Evolutionary conservation across 352 stramenopile species (phyloP).

Genomic region (Globisporangium paroecandrum): DNA sequence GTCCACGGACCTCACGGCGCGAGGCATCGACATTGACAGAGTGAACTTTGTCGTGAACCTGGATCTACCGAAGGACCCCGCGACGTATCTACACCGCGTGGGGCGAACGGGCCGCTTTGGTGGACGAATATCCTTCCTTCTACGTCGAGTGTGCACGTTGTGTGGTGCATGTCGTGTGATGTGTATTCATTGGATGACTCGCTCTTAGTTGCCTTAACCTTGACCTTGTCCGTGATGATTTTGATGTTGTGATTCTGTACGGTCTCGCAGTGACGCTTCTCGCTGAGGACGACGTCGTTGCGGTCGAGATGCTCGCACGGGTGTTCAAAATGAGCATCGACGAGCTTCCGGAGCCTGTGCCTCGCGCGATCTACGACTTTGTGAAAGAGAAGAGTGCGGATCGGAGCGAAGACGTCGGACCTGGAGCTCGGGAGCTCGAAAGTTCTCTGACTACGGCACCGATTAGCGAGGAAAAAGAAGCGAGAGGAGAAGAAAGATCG

Average conservation of each 20-base stretch:
- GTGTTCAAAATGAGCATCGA: constrained; percentile 72
- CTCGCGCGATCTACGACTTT: constrained; percentile 38
- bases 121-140: constrained; percentile 58
- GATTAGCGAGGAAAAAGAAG: background rate
- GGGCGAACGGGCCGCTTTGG: constrained; percentile 73
- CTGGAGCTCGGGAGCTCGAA: background rate
- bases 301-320: constrained; percentile 49
- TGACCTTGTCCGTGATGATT: constrained; percentile 13
- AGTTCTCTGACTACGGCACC: background rate
- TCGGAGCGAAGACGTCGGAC: constrained; percentile 15
- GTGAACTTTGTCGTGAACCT: constrained; percentile 83
- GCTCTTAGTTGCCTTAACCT: constrained; percentile 6
- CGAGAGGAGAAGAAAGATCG: background rate
- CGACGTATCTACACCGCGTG: constrained; percentile 78
- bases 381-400: background rate
- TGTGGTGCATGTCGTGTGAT: constrained; percentile 4
- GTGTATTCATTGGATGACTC: background rate
- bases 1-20: constrained; percentile 72
- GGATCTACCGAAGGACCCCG: constrained; percentile 65
- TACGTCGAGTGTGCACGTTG: background rate
- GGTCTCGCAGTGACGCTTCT: constrained; percentile 73
- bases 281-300: constrained; percentile 38
- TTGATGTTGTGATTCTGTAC: constrained; percentile 15
- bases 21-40: constrained; percentile 72
- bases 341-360: constrained; percentile 42